A percentile compares a stretch with the other conserved stretches of the same genome.
Evolutionary conservation across 2,329 filamentous ascomycete genomes (phyloP).

Genomic region (Periconia macrospinosa): DNA sequence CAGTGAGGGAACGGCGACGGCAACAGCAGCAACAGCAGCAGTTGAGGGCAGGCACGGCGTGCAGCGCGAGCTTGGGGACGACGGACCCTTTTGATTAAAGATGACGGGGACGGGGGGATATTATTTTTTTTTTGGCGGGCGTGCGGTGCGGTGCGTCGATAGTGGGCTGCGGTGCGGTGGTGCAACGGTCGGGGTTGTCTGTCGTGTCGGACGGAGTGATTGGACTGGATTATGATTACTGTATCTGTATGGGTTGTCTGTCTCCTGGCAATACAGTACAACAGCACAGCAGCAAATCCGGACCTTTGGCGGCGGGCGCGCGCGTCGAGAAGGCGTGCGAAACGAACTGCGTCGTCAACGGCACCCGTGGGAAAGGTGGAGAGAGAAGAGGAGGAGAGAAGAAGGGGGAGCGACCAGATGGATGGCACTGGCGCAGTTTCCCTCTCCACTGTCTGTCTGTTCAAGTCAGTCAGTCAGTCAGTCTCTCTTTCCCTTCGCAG

Average conservation of each 20-base stretch:
- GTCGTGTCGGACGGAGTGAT: constrained; percentile 2
- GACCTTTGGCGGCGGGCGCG: constrained; percentile 1
- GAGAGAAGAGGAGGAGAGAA: constrained; percentile 22
- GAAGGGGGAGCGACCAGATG: constrained; percentile 10
- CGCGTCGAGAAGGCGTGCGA: constrained; percentile 12
- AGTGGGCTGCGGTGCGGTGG: constrained; percentile 17
- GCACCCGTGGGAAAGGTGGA: constrained; percentile 14
- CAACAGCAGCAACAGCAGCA: not conserved
- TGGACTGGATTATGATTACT: not conserved
- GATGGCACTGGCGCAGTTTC: no score
- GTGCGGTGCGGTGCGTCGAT: not conserved
- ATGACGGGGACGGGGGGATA: not conserved
- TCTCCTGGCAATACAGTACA: not conserved
- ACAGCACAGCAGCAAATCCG: not conserved
- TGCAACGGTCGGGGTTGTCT: constrained; percentile 22
- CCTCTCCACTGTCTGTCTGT: no score
- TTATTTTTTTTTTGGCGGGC: constrained; percentile 4
- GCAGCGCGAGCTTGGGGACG: constrained; percentile 9
- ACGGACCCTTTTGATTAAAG: constrained; percentile 13
- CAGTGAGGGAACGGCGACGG: constrained; percentile 1
- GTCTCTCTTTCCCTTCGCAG: no score
- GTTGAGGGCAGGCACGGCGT: not conserved
- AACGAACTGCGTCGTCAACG: constrained; percentile 29
- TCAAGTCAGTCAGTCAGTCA: constrained; percentile 1
- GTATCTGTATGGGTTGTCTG: not conserved